Evolutionary conservation across 805 yeast species (phyloP).

Genomic region (Metschnikowia amazonensis): DNA sequence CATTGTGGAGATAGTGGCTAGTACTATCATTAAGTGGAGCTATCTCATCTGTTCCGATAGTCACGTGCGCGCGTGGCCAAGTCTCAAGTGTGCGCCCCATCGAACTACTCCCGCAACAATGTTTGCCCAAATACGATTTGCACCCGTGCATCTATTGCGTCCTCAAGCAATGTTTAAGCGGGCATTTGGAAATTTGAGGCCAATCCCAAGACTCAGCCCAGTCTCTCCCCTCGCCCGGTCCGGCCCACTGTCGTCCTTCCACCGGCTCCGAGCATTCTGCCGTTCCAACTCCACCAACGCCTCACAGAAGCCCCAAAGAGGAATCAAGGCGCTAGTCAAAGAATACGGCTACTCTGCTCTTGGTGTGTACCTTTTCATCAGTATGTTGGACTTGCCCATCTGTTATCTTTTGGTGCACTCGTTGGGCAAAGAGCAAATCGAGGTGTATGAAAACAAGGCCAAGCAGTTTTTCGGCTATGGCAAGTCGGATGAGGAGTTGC

Average conservation of each 20-base stretch:
- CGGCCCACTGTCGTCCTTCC: neutral
- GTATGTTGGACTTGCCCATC: slow-evolving; percentile 74
- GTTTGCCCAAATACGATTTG: slow-evolving; percentile 7
- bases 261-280: neutral
- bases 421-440: slow-evolving; percentile 78
- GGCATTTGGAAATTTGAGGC: neutral
- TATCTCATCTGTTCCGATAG: too few species aligned
- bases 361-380: slow-evolving; percentile 75
- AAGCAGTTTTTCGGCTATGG: slow-evolving; percentile 65
- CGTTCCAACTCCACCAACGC: slow-evolving; percentile 6
- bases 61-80: neutral
- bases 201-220: neutral
- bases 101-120: neutral
- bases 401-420: slow-evolving; percentile 82
- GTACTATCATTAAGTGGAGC: too few species aligned
- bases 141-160: slow-evolving; percentile 5
- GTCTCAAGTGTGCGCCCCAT: neutral
- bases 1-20: too few species aligned
- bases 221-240: neutral
- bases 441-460: slow-evolving; percentile 56
- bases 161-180: neutral
- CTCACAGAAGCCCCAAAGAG: slow-evolving; percentile 32
- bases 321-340: slow-evolving; percentile 63
- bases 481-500: slow-evolving; percentile 42
- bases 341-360: slow-evolving; percentile 91